Conservation (phyloP, 768 basidiomycete species). For the Suillus luteus region DNA sequence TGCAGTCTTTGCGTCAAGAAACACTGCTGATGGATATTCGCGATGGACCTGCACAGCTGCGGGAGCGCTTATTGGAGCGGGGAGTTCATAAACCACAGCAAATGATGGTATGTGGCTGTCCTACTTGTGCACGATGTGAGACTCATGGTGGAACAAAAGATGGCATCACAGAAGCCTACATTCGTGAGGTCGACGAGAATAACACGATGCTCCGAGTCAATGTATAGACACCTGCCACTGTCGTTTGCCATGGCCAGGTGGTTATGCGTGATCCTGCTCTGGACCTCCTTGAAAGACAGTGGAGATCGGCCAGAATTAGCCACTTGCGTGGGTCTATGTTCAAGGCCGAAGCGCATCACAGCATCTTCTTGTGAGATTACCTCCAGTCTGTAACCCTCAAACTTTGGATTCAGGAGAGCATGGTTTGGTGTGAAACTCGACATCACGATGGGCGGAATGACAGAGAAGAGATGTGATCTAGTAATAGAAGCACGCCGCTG, state of each 20-base stretch:
- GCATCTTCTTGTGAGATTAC: constrained; percentile 58
- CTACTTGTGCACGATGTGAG: constrained; percentile 43
- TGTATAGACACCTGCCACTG: constrained; percentile 56
- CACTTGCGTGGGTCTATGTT: constrained; percentile 46
- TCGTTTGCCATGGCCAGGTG: constrained; percentile 60
- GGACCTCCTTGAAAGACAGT: constrained; percentile 79
- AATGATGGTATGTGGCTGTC: constrained; percentile 52
- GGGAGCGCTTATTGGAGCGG: constrained; percentile 49
- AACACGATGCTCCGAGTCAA: constrained; percentile 65
- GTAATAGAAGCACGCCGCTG: not conserved
- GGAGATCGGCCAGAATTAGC: constrained; percentile 61
- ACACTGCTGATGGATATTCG: constrained; percentile 77
- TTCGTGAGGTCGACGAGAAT: constrained; percentile 56
- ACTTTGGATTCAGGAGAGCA: constrained; percentile 73
- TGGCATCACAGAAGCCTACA: constrained; percentile 45
- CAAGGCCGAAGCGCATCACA: constrained; percentile 52
- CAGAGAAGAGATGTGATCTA: constrained; percentile 1
- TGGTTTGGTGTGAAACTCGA: constrained; percentile 47
- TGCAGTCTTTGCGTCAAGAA: constrained; percentile 49
- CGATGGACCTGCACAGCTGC: constrained; percentile 44
- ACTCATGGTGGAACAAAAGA: constrained; percentile 9
- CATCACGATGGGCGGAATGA: constrained; percentile 22
- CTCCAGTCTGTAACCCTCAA: constrained; percentile 82
- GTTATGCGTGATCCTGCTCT: constrained; percentile 83
- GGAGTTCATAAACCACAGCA: constrained; percentile 59